Base-by-base conservation (phyloP, 441 rosid genomes). In the Hypseocharis bilobata region DNA sequence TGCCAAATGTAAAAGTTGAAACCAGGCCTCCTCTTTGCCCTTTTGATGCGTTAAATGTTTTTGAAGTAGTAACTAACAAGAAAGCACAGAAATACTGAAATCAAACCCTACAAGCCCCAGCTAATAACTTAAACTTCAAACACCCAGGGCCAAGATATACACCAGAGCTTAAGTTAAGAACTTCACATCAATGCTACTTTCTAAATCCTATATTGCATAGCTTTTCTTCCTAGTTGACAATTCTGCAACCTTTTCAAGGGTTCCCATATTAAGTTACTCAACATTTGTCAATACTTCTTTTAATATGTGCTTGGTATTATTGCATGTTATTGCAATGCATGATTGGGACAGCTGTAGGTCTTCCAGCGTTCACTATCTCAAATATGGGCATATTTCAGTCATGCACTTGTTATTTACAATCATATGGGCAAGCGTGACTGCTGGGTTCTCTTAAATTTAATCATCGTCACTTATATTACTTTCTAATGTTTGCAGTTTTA, bases 401-500 rank as follows among this genome's bases (percentile, higher is more conserved):
- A 30, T 34, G 22, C 28, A 25, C 16, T 63, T 17, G 23, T 63
- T 25, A 2, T 8, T 36, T 55, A 54, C 25, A 29, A 63, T 34
- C 59, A 36, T 64, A 11, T 19, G 60, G 23, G 34, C 68, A 28
- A 3, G n/a, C 20, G 3, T 67, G 22, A 16, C 16, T 40, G 0
- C 13, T 7, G 57, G 14, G 8, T 49, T 49, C 8, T 23, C 3
- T 22, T 52, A 52, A 22, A 25, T 57, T 60, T 11, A 55, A 36
- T 47, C 51, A 22, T 57, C 58, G 16, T 26, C 47, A 26, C 59
- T 64, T 49, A 67, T 61, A 8, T 44, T 52, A 4, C 38, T 67
- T 66, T 63, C 1, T 73, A 29, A 59, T 80, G 72, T 69, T 70
- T 84, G 96, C 92, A 93, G 97, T 93, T 88, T 76, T 93, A 91